Conservation (phyloP, 495 filamentous ascomycete species). For the Neurospora sp. region DNA sequence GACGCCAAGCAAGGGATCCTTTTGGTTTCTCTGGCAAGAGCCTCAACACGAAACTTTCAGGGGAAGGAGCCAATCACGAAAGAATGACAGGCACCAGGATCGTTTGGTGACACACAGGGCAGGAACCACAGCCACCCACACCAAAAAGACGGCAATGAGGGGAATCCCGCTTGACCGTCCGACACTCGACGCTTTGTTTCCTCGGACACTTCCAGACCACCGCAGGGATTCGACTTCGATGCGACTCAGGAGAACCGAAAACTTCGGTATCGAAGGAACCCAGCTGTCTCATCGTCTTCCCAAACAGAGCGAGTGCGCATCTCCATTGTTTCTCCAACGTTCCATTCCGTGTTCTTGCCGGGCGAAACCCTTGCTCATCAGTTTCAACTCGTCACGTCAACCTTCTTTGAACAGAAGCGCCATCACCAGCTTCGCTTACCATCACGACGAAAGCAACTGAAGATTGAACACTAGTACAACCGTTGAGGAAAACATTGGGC, state of each 20-base stretch:
- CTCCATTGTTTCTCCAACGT: background rate
- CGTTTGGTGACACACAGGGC: conserved; percentile 25
- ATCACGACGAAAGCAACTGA: background rate
- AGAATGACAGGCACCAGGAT: conserved; percentile 15
- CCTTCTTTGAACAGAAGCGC: background rate
- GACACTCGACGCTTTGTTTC: conserved; percentile 17
- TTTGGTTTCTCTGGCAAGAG: conserved; percentile 12
- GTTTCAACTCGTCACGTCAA: background rate
- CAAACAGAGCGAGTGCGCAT: background rate
- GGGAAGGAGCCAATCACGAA: conserved; percentile 19
- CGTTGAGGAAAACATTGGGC: background rate
- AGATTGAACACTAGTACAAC: background rate
- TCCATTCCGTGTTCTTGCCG: background rate
- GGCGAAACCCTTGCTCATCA: conserved; percentile 2
- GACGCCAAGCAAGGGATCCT: conserved; percentile 3
- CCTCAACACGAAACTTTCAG: conserved; percentile 13
- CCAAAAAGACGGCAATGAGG: background rate
- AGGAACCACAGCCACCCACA: conserved; percentile 13
- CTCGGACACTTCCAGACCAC: conserved; percentile 10
- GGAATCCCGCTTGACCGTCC: conserved; percentile 17
- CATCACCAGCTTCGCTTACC: background rate
- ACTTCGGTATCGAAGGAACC: background rate
- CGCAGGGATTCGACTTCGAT: conserved; percentile 5
- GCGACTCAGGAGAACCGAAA: conserved; percentile 7
- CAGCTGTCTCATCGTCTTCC: background rate